Evolutionary conservation across 225 moss, liverwort and hornwort species (phyloP), one percentile per base, ranked within the genome.

Genomic region (Sphagnum contortum): DNA sequence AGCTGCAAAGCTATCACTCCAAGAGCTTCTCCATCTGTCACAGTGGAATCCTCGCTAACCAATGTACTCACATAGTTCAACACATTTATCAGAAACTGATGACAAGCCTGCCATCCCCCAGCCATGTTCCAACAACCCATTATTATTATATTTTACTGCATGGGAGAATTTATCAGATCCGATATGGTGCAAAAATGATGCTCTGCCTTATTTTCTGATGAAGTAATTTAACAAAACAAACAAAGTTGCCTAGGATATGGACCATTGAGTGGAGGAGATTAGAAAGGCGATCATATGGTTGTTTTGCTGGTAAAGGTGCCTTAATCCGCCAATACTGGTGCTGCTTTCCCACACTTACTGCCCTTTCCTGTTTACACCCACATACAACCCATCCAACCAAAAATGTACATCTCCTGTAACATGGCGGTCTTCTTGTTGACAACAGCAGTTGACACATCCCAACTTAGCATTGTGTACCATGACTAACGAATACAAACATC

Each of bases 1-100:
- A 98, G 80, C 71, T 98, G 96, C 53, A 98, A 69, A 69, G 85
- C 88, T 80, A 79, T 89, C 29, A 98, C 90, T 68, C 96, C 96
- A 49, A 98, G 81, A 50, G 87, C 81, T 79, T 98, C 96, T 60
- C 88, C 85, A 73, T 85, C 90, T 68, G 92, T 98, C 61, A 80
- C 88, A 45, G 88, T 82, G 57, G 80, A 77, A 62, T 92, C 92
- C 69, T 92, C 77, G 67, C 69, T 75, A 63, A 90, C 80, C 53
- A 98, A 78, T 64, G 74, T 71, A 54, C 72, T 84, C 64, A 89
- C 96, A 78, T 82, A 83, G 61, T 87, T 81, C 58, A 98, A 81
- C 48, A 92, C 90, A 67, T 98, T 98, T 90, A 88, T 92, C 57
- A 92, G 74, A 72, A 98, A 90, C 67, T 90, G 89, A 76, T 87